phyloP scores from a whole-genome alignment of 2,329 filamentous ascomycete genomes.

The Xylariomycetidae sp. region DNA sequence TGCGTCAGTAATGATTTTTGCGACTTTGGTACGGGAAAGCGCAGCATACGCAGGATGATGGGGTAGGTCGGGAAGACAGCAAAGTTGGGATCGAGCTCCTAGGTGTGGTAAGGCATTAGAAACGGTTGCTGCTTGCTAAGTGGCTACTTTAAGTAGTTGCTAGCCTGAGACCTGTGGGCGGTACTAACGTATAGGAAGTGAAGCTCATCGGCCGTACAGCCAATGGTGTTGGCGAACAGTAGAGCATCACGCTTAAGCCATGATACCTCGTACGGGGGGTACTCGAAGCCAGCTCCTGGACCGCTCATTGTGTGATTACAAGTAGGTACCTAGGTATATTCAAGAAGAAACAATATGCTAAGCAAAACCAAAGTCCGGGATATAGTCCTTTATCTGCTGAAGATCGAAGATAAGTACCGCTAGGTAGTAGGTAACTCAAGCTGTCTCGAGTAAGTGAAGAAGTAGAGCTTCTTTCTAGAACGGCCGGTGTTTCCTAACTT shows the following conservation, averaged over 20 bases:
- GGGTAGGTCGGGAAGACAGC: conserved; percentile 86
- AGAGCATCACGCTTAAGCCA: conserved; percentile 87
- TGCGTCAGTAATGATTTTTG: neutral
- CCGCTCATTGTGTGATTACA: conserved; percentile 34
- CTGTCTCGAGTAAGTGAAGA: too few relatives aligned
- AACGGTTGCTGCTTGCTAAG: too few relatives aligned
- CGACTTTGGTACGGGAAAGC: neutral
- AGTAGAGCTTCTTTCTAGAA: too few relatives aligned
- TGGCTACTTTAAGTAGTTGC: too few relatives aligned
- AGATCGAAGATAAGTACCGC: too few relatives aligned
- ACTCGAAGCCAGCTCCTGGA: conserved; percentile 71
- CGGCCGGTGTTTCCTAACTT: too few relatives aligned
- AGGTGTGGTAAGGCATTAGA: too few relatives aligned
- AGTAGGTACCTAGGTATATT: neutral
- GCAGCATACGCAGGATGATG: conserved; percentile 64
- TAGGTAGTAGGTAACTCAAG: too few relatives aligned
- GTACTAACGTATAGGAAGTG: conserved; percentile 76
- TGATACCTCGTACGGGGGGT: conserved; percentile 67
- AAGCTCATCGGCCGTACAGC: conserved; percentile 78
- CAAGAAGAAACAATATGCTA: conserved; percentile 2
- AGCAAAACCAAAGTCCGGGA: neutral
- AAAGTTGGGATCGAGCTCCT: conserved; percentile 88
- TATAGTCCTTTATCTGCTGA: too few relatives aligned
- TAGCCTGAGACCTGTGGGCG: conserved; percentile 3
- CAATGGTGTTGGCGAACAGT: conserved; percentile 87